Evolutionary conservation across 2,329 filamentous ascomycete species (phyloP).

Genomic region (Didymella arachidicola): DNA sequence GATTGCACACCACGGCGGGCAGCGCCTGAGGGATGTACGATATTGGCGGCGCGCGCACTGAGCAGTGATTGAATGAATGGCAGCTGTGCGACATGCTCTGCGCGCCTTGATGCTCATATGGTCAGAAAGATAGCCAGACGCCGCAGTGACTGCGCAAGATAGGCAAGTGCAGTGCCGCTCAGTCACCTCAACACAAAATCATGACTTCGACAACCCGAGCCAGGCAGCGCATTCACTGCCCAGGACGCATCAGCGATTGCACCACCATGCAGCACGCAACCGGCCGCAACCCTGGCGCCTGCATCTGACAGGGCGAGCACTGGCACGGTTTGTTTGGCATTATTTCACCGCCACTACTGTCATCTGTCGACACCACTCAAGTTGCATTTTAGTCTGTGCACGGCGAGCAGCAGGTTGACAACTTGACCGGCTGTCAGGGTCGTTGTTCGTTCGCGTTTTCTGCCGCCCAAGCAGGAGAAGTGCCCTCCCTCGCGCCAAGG

Average conservation of each 20-base stretch:
- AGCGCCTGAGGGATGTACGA: conserved; percentile 15
- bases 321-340: conserved; percentile 4
- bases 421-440: conserved; percentile 18
- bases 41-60: conserved; percentile 11
- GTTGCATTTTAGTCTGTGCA: conserved; percentile 9
- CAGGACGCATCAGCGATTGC: conserved; percentile 8
- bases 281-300: conserved; percentile 10
- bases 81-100: conserved; percentile 17
- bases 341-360: conserved; percentile 28
- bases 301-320: conserved; percentile 5
- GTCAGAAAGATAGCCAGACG: conserved; percentile 20
- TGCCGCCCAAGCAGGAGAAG: conserved; percentile 14
- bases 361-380: conserved; percentile 22
- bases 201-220: conserved; percentile 19
- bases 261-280: background rate
- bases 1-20: conserved; percentile 18
- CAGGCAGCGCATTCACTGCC: conserved; percentile 13
- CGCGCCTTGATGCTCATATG: conserved; percentile 15
- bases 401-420: conserved; percentile 26
- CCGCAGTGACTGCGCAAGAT: conserved; percentile 21
- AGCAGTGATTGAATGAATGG: conserved; percentile 4
- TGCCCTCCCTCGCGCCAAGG: conserved; percentile 24
- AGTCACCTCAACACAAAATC: conserved; percentile 22
- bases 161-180: conserved; percentile 33
- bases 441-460: conserved; percentile 2